Evolutionary conservation across 176 grass and related monocot genomes (phyloP), one percentile per base, ranked within the genome.

Genomic region (Aegilops speltoides): DNA sequence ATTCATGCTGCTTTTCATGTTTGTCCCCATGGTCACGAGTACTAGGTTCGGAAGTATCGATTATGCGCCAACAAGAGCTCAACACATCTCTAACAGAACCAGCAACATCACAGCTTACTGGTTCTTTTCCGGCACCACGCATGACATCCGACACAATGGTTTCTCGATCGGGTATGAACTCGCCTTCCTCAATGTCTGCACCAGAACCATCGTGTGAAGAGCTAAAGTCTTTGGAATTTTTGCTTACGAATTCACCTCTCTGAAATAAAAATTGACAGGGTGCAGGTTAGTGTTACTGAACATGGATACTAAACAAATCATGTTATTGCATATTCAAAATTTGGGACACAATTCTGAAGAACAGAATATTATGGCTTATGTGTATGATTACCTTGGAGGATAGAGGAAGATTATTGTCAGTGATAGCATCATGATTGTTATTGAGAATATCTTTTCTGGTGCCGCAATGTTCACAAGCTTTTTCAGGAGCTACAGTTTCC

Each of bases 381-480:
- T 61, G 41, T 33, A 67, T 65, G 40, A 32, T 66, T 71, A 90
- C 88, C 88, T 78, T 90, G 19, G 83, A 64, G 78, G 73, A 54
- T 24, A 56, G 54, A 41, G 17, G 5, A 64, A 64, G 37, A 12
- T 64, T 70, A 71, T 52, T 72, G 15, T n/a, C 13, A 82, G 85
- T 4, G 2, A 70, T 78, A 64, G 17, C 57, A 36, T 37, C 15
- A 26, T 37, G 64, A 43, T 52, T 22, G 63, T 20, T 3, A 22
- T 22, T 59, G 52, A 72, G 64, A 52, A 72, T 40, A 25, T 48
- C 32, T 41, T 72, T 82, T 73, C 40, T 64, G 13, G 40, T 36
- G 19, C 84, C 88, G 64, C 84, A 90, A 32, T 48, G 11, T 72
- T 90, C 88, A 86, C 84, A 86, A 54, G 20, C 65, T 79, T 90